phyloP scores from a whole-genome alignment of 108 stramenopile species.

The Cyclotella baltica region DNA sequence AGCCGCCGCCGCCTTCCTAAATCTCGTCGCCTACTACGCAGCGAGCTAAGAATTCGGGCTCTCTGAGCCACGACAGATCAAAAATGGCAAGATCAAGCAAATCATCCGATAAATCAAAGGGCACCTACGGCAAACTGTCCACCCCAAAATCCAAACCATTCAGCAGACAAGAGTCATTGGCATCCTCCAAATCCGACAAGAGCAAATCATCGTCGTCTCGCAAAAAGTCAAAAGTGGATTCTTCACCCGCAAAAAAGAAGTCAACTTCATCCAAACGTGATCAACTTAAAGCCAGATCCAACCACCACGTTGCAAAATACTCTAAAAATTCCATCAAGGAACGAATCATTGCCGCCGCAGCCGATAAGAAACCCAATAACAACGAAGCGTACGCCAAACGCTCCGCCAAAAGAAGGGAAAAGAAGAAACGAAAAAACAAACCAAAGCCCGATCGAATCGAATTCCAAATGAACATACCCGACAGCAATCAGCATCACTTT shows the following conservation, averaged over 20 bases:
- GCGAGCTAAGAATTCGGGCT: too few relatives aligned
- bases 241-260: conserved; percentile 20
- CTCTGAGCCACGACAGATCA: background rate
- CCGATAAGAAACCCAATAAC: conserved; percentile 3
- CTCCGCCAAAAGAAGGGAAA: too few relatives aligned
- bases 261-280: background rate
- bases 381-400: background rate
- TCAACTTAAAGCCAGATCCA: conserved; percentile 2
- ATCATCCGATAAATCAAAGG: background rate
- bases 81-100: background rate
- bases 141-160: background rate
- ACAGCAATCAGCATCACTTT: conserved; percentile 16
- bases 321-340: conserved; percentile 25
- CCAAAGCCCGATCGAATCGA: conserved; percentile 1
- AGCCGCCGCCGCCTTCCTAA: too few relatives aligned
- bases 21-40: too few relatives aligned
- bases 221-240: conserved; percentile 7
- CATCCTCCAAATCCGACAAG: background rate
- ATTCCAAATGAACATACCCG: conserved; percentile 40
- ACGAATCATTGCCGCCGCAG: conserved; percentile 2
- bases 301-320: conserved; percentile 18
- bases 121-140: background rate
- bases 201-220: background rate
- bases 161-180: background rate
- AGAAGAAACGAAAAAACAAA: background rate